Conservation (phyloP, 768 basidiomycete species). For the Podaxis sp. region DNA sequence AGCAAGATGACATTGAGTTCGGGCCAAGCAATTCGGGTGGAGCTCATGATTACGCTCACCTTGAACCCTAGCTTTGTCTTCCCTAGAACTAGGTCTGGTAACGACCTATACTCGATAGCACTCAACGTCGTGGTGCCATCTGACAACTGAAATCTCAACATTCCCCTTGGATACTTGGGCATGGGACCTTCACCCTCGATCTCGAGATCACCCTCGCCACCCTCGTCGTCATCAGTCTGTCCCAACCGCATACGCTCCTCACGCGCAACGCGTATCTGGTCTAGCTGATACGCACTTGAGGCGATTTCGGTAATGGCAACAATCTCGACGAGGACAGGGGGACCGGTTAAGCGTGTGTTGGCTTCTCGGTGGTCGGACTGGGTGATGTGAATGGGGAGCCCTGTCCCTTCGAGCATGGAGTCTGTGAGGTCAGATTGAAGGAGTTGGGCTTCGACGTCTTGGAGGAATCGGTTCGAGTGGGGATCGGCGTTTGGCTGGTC, state of each 20-base stretch:
- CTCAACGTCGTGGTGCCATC: constrained; percentile 72
- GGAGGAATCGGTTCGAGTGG: constrained; percentile 51
- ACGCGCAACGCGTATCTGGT: constrained; percentile 64
- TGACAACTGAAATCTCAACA: constrained; percentile 72
- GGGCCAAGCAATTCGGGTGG: too few species aligned
- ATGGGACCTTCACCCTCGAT: constrained; percentile 71
- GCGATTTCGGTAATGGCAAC: constrained; percentile 81
- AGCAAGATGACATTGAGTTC: background rate
- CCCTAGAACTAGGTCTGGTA: constrained; percentile 69
- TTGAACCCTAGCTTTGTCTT: constrained; percentile 83
- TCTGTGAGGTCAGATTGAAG: constrained; percentile 71
- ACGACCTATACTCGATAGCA: constrained; percentile 75
- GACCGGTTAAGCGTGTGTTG: constrained; percentile 31
- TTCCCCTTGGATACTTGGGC: constrained; percentile 79
- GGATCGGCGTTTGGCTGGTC: constrained; percentile 43
- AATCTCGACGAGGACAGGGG: constrained; percentile 75
- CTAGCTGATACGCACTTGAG: constrained; percentile 76
- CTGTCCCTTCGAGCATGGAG: constrained; percentile 71
- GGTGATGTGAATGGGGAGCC: constrained; percentile 52
- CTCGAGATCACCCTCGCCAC: constrained; percentile 55
- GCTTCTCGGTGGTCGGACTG: constrained; percentile 29
- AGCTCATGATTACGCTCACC: constrained; percentile 35
- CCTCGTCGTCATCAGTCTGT: constrained; percentile 30
- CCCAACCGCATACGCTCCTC: constrained; percentile 63
- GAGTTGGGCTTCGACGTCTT: constrained; percentile 62